A percentile compares a stretch with the other conserved stretches of the same genome.
Evolutionary conservation across 1,284 basidiomycete species (phyloP).

Genomic region (Stygiomarasmius scandens): DNA sequence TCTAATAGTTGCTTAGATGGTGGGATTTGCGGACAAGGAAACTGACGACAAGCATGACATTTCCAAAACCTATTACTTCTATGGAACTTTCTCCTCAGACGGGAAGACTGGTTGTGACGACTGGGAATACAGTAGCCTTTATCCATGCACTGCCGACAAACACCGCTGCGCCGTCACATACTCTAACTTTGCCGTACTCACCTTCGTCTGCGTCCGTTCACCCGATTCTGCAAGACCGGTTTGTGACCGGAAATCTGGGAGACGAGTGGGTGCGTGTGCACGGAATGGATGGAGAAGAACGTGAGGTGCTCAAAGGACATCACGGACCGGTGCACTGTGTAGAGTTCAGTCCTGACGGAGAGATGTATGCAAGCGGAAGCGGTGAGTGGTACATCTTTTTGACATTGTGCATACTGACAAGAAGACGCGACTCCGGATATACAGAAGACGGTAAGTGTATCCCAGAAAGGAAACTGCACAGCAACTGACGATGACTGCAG

Average conservation of each 20-base stretch:
- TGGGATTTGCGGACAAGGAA: constrained; percentile 89
- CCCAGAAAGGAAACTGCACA: not conserved
- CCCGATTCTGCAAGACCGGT: constrained; percentile 85
- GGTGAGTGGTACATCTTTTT: constrained; percentile 54
- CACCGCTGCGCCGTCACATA: constrained; percentile 59
- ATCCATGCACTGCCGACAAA: constrained; percentile 63
- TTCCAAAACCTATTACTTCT: constrained; percentile 84
- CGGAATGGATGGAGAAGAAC: constrained; percentile 86
- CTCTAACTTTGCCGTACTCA: constrained; percentile 75
- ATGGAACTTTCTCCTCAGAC: constrained; percentile 92
- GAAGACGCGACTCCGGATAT: constrained; percentile 16
- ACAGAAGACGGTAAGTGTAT: constrained; percentile 70
- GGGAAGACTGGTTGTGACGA: constrained; percentile 86
- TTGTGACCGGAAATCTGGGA: constrained; percentile 87
- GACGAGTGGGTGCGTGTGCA: constrained; percentile 99
- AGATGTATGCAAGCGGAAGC: constrained; percentile 95
- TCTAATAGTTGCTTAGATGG: constrained; percentile 63
- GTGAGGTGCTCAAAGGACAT: constrained; percentile 94
- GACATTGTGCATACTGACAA: constrained; percentile 12
- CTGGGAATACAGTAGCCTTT: constrained; percentile 91
- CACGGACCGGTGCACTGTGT: constrained; percentile 97
- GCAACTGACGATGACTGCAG: constrained; percentile 35
- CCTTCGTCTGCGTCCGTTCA: constrained; percentile 94
- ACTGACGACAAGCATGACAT: constrained; percentile 71
- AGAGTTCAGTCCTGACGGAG: constrained; percentile 96